phyloP scores from a whole-genome alignment of 495 filamentous ascomycete species.

The Parachaetomium inaequale region DNA sequence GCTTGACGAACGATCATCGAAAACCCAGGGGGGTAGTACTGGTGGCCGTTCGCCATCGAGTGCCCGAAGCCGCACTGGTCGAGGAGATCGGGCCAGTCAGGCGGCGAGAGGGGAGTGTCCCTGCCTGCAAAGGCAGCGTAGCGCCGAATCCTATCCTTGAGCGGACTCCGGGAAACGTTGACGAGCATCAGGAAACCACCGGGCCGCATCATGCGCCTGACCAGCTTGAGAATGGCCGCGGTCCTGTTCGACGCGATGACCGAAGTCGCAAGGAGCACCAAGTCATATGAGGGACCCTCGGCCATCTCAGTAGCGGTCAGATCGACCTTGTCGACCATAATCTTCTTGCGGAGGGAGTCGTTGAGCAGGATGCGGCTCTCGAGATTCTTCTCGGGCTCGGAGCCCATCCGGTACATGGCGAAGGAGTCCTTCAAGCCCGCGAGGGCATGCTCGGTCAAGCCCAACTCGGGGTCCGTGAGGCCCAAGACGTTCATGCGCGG shows the following conservation, averaged over 20 bases:
- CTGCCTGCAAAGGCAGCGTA: background rate
- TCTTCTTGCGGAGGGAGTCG: conserved; percentile 20
- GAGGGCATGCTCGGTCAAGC: conserved; percentile 32
- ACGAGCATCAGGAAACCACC: conserved; percentile 44
- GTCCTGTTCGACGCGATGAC: conserved; percentile 24
- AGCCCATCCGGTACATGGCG: conserved; percentile 30
- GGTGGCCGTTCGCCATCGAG: conserved; percentile 25
- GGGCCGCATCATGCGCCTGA: conserved; percentile 36
- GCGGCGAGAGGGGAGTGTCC: conserved; percentile 19
- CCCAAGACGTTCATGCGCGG: conserved; percentile 43
- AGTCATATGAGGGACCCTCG: conserved; percentile 28
- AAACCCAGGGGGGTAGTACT: conserved; percentile 31
- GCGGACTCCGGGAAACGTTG: conserved; percentile 19
- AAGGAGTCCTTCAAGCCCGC: conserved; percentile 35
- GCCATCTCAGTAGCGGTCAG: conserved; percentile 12
- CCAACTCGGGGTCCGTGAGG: conserved; percentile 29
- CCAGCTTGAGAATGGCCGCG: conserved; percentile 15
- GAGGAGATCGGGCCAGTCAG: conserved; percentile 36
- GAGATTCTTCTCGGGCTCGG: conserved; percentile 20
- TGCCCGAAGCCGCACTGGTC: conserved; percentile 35
- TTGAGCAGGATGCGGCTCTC: conserved; percentile 1
- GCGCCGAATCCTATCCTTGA: conserved; percentile 25
- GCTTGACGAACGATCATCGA: conserved; percentile 39
- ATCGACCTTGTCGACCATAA: conserved; percentile 28
- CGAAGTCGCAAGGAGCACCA: conserved; percentile 38